These are phyloP conservation scores for Codiaeum variegatum DNA, from an alignment of 441 rosid genomes.

Conservation along the genomic window DNA sequence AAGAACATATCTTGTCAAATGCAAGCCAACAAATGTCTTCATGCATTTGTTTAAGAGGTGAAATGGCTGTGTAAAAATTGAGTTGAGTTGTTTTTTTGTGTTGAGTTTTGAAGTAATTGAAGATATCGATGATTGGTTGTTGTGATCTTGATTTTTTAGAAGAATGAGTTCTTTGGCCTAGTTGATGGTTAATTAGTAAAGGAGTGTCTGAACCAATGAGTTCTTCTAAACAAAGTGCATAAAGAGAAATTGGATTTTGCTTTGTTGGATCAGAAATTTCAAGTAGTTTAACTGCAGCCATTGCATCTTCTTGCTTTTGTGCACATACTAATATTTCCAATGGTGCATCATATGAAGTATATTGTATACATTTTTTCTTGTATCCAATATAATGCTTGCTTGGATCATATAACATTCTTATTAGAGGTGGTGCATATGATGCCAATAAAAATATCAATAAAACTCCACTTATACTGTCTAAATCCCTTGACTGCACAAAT, in stretches of 20 bases:
- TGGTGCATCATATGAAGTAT: constrained; percentile 19
- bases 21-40: constrained; percentile 43
- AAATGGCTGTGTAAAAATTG: constrained; percentile 36
- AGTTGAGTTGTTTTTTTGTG: constrained; percentile 18
- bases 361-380: constrained; percentile 30
- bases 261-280: constrained; percentile 27
- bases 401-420: constrained; percentile 29
- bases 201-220: constrained; percentile 33
- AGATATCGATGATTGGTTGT: constrained; percentile 25
- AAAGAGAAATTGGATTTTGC: constrained; percentile 26
- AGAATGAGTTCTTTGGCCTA: constrained; percentile 22
- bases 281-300: constrained; percentile 28
- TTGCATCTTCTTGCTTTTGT: constrained; percentile 31
- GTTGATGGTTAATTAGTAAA: constrained; percentile 30
- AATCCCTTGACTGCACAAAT: background rate
- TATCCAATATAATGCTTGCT: constrained; percentile 28
- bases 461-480: constrained; percentile 13
- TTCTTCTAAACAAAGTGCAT: constrained; percentile 32
- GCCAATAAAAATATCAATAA: constrained; percentile 17
- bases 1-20: constrained; percentile 27
- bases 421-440: constrained; percentile 22
- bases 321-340: constrained; percentile 29
- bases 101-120: constrained; percentile 22
- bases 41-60: constrained; percentile 37
- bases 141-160: background rate